phyloP scores from a whole-genome alignment of 371 early-diverging fungal species.

The Circinella minor region DNA sequence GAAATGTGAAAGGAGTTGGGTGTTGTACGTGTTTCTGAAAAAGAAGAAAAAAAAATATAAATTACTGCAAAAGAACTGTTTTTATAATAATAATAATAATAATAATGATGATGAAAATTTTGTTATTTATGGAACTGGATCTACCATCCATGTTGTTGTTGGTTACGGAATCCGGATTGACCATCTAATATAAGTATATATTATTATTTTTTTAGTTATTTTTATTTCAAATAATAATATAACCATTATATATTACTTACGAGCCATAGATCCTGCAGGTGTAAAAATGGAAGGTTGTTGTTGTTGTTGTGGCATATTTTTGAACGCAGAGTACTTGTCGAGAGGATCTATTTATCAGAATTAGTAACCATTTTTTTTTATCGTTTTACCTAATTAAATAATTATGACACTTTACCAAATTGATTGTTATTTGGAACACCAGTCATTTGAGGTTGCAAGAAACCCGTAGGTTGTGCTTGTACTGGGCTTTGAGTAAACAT shows the following conservation, averaged over 20 bases:
- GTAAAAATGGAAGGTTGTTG: conserved; percentile 24
- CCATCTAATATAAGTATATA: conserved; percentile 14
- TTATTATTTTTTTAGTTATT: not conserved
- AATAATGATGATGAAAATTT: not conserved
- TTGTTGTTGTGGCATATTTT: conserved; percentile 3
- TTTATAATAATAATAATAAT: not conserved
- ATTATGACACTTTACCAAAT: conserved; percentile 5
- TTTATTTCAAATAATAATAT: not conserved
- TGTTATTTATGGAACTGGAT: not conserved
- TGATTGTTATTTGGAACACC: conserved; percentile 33
- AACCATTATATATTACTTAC: conserved; percentile 12
- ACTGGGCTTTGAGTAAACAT: conserved; percentile 43
- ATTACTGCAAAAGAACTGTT: not conserved
- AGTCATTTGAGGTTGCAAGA: conserved; percentile 50
- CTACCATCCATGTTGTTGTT: conserved; percentile 13
- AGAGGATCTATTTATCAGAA: conserved; percentile 1
- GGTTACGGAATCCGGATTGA: conserved; percentile 16
- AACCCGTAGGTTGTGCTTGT: conserved; percentile 31
- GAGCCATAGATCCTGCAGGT: conserved; percentile 27
- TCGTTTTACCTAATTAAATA: not conserved
- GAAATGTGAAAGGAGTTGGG: too few species aligned
- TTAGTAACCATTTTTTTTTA: not conserved
- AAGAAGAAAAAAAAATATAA: not conserved
- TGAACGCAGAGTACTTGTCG: not conserved
- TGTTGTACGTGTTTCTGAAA: too few species aligned